Percentiles rank a stretch among this genome's conserved stretches.
Evolutionary conservation across 768 basidiomycete genomes (phyloP).

Genomic region (Sporobolomyces roseus): DNA sequence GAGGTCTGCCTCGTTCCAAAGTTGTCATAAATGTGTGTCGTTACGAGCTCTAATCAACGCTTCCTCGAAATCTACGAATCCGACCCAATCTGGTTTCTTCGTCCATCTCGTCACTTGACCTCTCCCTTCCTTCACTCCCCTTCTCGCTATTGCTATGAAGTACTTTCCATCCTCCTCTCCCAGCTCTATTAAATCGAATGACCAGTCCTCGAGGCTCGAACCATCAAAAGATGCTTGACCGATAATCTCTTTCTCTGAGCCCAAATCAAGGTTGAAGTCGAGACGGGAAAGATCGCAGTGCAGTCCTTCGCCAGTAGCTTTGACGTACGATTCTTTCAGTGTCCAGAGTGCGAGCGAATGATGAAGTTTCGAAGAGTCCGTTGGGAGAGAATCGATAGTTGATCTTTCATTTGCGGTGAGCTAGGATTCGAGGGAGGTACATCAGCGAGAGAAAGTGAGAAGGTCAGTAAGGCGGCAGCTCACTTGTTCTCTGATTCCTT

Average conservation of each 20-base stretch:
- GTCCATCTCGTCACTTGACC: neutral
- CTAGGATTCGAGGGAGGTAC: neutral
- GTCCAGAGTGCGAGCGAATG: conserved; percentile 37
- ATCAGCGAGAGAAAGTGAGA: neutral
- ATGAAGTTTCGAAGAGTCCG: neutral
- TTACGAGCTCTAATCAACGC: neutral
- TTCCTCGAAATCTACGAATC: neutral
- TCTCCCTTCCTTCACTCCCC: neutral
- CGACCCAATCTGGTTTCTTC: neutral
- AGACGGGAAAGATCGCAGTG: conserved; percentile 24
- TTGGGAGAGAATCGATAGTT: rapidly evolving
- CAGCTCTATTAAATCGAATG: conserved; percentile 10
- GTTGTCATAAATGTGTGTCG: neutral
- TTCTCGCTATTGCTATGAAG: conserved; percentile 4
- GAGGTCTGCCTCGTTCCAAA: no score
- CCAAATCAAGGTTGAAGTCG: conserved; percentile 3
- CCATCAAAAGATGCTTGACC: neutral
- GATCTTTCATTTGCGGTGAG: conserved; percentile 4
- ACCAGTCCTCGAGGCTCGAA: neutral
- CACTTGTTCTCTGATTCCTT: conserved; percentile 25
- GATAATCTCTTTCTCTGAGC: neutral
- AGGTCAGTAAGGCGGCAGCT: neutral
- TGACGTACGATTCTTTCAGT: conserved; percentile 40
- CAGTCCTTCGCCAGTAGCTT: conserved; percentile 31
- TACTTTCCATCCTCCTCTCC: neutral